phyloP scores from a whole-genome alignment of 495 filamentous ascomycete genomes.

The Penicillium longicatenatum region DNA sequence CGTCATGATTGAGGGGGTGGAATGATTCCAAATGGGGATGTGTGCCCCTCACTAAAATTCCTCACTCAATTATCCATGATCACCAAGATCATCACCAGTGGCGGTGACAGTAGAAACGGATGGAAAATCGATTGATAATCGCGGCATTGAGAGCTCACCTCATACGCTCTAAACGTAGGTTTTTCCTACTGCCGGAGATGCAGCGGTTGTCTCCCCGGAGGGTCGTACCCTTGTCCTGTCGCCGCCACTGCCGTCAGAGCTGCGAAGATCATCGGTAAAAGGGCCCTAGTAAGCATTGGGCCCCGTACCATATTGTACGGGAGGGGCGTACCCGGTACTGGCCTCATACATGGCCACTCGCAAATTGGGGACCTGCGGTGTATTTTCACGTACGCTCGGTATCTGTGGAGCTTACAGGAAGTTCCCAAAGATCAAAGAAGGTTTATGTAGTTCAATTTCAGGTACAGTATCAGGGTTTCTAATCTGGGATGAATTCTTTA shows the following conservation, averaged over 20 bases:
- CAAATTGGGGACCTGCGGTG: background rate
- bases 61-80: constrained; percentile 12
- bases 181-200: constrained; percentile 1
- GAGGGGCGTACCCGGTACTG: constrained; percentile 10
- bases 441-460: background rate
- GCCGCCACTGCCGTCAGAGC: constrained; percentile 34
- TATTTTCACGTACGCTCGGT: background rate
- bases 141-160: constrained; percentile 1
- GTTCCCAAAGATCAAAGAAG: constrained; percentile 3
- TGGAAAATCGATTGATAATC: constrained; percentile 27
- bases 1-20: constrained; percentile 4
- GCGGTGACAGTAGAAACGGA: constrained; percentile 26
- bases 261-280: constrained; percentile 29
- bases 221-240: constrained; percentile 15
- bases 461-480: background rate
- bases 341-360: background rate
- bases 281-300: background rate
- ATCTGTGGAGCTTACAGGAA: background rate
- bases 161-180: background rate
- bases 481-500: no score
- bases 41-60: constrained; percentile 10
- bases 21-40: background rate
- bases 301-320: background rate
- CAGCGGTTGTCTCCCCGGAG: constrained; percentile 10
- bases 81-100: constrained; percentile 18